Evolutionary conservation across 164 flowering plant genomes (phyloP).

Genomic region (Vitis labrusca): DNA sequence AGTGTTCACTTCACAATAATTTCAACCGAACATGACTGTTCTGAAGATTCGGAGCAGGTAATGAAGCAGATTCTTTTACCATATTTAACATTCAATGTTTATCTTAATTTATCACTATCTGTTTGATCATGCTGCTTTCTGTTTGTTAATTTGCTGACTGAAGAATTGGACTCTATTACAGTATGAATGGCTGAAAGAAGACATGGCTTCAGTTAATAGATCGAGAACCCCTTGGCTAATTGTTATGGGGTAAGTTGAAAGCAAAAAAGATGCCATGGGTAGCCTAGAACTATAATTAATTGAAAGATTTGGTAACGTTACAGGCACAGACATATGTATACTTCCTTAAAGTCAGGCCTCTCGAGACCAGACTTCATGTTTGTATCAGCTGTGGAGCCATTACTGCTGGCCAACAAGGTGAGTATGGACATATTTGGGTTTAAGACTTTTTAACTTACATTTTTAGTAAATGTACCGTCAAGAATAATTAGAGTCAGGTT

Average conservation of each 20-base stretch:
- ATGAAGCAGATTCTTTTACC: not conserved
- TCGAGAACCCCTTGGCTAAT: slow-evolving; percentile 83
- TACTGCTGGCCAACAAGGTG: slow-evolving; percentile 62
- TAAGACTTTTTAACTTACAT: too few species aligned
- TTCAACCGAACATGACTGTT: slow-evolving; percentile 85
- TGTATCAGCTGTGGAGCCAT: slow-evolving; percentile 55
- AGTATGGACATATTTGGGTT: not conserved
- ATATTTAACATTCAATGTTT: too few species aligned
- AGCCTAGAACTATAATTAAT: too few species aligned
- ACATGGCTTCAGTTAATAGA: slow-evolving; percentile 75
- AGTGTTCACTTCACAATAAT: slow-evolving; percentile 80
- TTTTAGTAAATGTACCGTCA: too few species aligned
- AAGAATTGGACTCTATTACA: slow-evolving; percentile 10
- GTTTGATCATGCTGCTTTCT: too few species aligned
- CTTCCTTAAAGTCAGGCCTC: slow-evolving; percentile 24
- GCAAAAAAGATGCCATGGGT: too few species aligned
- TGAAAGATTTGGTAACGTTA: not conserved
- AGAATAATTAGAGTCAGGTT: too few species aligned
- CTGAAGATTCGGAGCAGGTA: slow-evolving; percentile 70
- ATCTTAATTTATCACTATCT: too few species aligned
- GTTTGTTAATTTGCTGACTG: not conserved
- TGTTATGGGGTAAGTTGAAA: slow-evolving; percentile 63
- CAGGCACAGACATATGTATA: slow-evolving; percentile 93
- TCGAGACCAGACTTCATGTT: slow-evolving; percentile 20
- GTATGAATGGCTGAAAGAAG: slow-evolving; percentile 74